Evolutionary conservation across 495 filamentous ascomycete species (phyloP).

Genomic region (Neurospora hispaniola): DNA sequence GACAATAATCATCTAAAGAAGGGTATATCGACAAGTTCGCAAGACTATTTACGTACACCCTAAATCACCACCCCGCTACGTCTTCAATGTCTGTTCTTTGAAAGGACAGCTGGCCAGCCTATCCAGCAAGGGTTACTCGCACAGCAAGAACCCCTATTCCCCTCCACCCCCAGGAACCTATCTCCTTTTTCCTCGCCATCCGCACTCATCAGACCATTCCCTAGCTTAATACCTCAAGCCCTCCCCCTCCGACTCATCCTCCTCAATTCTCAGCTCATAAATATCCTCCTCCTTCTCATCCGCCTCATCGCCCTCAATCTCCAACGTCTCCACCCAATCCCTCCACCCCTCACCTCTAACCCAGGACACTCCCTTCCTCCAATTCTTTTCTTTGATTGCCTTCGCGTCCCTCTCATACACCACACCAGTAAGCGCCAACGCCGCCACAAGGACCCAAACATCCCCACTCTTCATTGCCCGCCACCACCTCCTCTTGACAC

Average conservation of each 20-base stretch:
- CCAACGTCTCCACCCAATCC: conserved; percentile 34
- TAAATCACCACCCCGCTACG: background rate
- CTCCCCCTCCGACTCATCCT: conserved; percentile 2
- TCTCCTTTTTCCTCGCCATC: background rate
- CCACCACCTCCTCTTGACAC: conserved; percentile 77
- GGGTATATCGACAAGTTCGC: background rate
- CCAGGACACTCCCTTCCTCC: conserved; percentile 66
- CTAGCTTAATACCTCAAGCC: background rate
- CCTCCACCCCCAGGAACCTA: background rate
- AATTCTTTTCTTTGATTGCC: conserved; percentile 53
- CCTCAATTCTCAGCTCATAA: background rate
- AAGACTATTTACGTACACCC: background rate
- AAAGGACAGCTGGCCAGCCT: background rate
- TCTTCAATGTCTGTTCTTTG: background rate
- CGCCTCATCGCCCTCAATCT: conserved; percentile 23
- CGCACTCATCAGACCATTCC: background rate
- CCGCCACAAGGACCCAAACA: conserved; percentile 66
- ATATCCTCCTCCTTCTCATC: conserved; percentile 12
- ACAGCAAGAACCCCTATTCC: background rate
- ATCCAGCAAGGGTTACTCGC: background rate
- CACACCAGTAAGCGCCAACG: conserved; percentile 64
- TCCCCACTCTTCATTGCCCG: conserved; percentile 70
- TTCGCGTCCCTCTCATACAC: conserved; percentile 63
- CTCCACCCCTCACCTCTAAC: conserved; percentile 50
- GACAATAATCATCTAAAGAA: background rate